phyloP scores from a whole-genome alignment of 352 stramenopile species.

The Achlya hypogyna region DNA sequence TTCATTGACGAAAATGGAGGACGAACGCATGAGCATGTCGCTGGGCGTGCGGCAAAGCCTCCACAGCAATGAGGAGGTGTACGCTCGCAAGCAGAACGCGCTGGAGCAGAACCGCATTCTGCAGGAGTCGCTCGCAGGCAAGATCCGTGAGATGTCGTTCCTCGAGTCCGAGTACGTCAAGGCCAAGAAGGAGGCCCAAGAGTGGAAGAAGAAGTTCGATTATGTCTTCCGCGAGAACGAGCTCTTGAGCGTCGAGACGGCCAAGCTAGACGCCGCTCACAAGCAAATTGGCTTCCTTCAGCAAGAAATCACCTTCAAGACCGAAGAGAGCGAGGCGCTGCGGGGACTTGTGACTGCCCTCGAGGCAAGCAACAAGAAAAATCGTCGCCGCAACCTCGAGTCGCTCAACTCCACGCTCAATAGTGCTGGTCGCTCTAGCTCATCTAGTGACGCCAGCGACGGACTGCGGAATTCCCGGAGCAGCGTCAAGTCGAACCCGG shows the following conservation, averaged over 20 bases:
- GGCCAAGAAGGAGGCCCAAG: constrained; percentile 62
- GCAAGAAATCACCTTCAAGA: constrained; percentile 80
- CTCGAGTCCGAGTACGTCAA: constrained; percentile 72
- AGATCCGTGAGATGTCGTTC: constrained; percentile 73
- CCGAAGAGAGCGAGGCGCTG: constrained; percentile 67
- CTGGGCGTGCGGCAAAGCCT: constrained; percentile 10
- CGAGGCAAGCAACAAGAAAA: constrained; percentile 75
- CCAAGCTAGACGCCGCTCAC: constrained; percentile 71
- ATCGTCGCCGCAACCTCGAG: constrained; percentile 53
- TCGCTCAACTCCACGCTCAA: constrained; percentile 15
- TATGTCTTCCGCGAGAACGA: constrained; percentile 83
- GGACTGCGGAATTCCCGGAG: constrained; percentile 14
- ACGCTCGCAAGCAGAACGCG: constrained; percentile 19
- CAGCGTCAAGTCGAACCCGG: not conserved
- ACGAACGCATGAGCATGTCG: constrained; percentile 7
- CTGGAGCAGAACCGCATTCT: constrained; percentile 58
- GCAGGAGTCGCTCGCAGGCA: constrained; percentile 67
- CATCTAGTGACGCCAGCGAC: not conserved
- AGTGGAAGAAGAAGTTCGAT: constrained; percentile 85
- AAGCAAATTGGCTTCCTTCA: constrained; percentile 78
- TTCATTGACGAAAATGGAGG: constrained; percentile 9
- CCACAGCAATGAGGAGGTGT: constrained; percentile 20
- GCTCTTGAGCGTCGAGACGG: constrained; percentile 70
- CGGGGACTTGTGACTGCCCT: constrained; percentile 60
- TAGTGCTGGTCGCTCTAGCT: constrained; percentile 3